Percentiles rank a stretch among this genome's conserved stretches.
These are phyloP conservation scores for Cymbopogon flexuosus DNA, from an alignment of 202 grass and related monocot species.

Conservation along the genomic window DNA sequence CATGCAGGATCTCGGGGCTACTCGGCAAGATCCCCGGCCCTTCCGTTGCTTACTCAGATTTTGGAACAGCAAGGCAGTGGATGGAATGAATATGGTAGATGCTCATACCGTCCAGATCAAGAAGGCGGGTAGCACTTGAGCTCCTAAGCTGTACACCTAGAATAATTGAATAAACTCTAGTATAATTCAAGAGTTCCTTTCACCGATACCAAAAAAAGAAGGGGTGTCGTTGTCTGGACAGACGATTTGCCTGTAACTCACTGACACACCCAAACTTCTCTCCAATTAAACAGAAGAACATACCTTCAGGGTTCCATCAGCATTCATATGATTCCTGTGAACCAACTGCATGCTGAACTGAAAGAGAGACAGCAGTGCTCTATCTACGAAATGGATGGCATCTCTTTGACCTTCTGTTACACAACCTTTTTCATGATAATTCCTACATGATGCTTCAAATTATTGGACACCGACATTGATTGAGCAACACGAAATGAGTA, in stretches of 20 bases:
- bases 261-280: background rate
- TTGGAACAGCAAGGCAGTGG: background rate
- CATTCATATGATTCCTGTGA: background rate
- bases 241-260: background rate
- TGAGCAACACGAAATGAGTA: background rate
- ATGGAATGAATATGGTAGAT: background rate
- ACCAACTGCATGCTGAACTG: background rate
- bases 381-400: background rate
- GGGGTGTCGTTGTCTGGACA: background rate
- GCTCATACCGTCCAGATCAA: background rate
- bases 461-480: constrained; percentile 6
- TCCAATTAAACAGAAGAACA: background rate
- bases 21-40: background rate
- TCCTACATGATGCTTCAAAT: background rate
- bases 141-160: background rate
- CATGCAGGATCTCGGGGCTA: background rate
- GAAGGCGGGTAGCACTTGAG: constrained; percentile 1
- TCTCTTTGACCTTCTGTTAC: background rate
- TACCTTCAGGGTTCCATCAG: background rate
- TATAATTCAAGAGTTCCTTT: background rate
- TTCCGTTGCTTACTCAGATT: background rate
- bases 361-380: background rate
- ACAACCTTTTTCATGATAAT: background rate
- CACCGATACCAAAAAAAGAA: background rate
- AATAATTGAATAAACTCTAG: constrained; percentile 13